Evolutionary conservation across 306 rosid genomes (phyloP), one percentile per base, ranked within the genome.

Genomic region (Vigna reflexopilosa): DNA sequence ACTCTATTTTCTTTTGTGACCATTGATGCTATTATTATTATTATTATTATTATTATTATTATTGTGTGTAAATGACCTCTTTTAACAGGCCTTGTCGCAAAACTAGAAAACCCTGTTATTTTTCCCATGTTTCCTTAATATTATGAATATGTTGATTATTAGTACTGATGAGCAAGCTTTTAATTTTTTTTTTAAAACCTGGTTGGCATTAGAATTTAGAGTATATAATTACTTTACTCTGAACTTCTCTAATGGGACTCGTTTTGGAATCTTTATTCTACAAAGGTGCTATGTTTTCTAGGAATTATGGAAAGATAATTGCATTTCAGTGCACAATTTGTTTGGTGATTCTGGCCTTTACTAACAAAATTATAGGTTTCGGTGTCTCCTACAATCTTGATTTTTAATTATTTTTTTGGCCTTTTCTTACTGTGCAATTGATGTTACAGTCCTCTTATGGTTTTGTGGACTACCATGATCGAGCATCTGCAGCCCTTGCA

Each of bases 381-480:
- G 32, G 12, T 9, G 61, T 54, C 68, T 52, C 42, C 66, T 44
- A 15, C 5, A 62, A 32, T 79, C 80, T 38, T 57, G 48, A 47
- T 77, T 80, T 81, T 40, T 42, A 9, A 79, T 77, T 48, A 64
- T 30, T 34, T 49, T 5, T 72, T 54, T 13, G 19, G 32, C 56
- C 52, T 22, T 22, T 59, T 75, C 73, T 67, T 15, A 32, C 36
- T 76, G 66, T 56, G 70, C 45, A 71, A 36, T 67, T 52, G 17
- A 67, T 73, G 16, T 82, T 78, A 59, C 89, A 88, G 91, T 88
- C 91, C 73, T 88, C 91, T 9, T 88, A 85, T 75, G 91, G 91
- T 68, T 88, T 88, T 45, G 91, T 88, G 83, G 89, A 88, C 84
- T 88, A 78, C 77, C 89, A 78, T 68, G 91, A 88, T 54, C 87